Base-by-base conservation (phyloP, 2,329 filamentous ascomycete genomes). In the Didymella lethalis region DNA sequence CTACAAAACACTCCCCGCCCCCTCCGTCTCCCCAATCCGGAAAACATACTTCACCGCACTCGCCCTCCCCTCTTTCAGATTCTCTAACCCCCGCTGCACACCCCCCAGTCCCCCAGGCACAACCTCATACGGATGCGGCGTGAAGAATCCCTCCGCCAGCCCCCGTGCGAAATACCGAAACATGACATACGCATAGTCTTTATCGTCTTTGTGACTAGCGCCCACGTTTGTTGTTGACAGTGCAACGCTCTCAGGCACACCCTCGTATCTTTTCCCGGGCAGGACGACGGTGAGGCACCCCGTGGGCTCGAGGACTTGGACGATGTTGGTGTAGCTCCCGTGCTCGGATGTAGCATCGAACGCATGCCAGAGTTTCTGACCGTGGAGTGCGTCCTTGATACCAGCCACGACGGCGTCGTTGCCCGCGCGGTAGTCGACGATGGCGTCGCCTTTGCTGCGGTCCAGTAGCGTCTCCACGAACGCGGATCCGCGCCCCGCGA, bases 31-130 rank as follows among this genome's bases (percentile, higher is more conserved):
- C 8, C 64, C 79, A 72, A 87, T 82, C 61, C 77, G 78, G 66
- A 86, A 85, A 0, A 90, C 83, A 77, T 88, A 90, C 76, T 90
- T 90, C 0, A 85, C 79, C 1, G 82, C 88, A 66, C 84, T 88
- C 23, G 84, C 86, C 73, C 85, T 86, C 0, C 88, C 88, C 28
- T 79, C 80, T 70, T 82, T 85, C 68, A 90, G 71, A 62, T 85
- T 83, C 63, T 74, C 72, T 73, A 90, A 68, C 0, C 78, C 87
- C 32, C 68, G 75, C 66, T 87, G 76, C 2, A 88, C 72, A 0
- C 86, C 85, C 4, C 71, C 78, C 49, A 89, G 65, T 0, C 86
- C 86, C 2, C 85, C 84, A 0, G 80, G 75, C 1, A 86, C 72
- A 12, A 87, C 77, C 71, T 86, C 83, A 44, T 78, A 73, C 41